phyloP scores from a whole-genome alignment of 2,329 filamentous ascomycete species.

The Phoma herbarum region DNA sequence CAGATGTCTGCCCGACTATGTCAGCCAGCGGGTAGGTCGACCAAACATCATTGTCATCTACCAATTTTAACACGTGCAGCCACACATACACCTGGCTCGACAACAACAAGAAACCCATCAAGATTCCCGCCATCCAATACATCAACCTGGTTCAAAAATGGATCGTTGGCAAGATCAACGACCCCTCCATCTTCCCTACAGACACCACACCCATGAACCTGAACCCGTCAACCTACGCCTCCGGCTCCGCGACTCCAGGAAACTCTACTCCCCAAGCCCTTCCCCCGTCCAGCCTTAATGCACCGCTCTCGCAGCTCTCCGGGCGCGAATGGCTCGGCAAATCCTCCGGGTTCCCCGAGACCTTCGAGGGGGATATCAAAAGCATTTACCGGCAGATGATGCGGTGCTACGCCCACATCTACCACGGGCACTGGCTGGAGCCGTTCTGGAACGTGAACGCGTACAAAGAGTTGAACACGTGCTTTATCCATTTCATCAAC shows the following conservation, averaged over 20 bases:
- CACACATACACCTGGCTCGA: constrained; percentile 98
- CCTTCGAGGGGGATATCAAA: constrained; percentile 78
- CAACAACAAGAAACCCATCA: constrained; percentile 83
- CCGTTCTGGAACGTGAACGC: constrained; percentile 60
- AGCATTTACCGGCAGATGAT: constrained; percentile 65
- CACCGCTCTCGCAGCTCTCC: constrained; percentile 69
- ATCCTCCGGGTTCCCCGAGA: constrained; percentile 73
- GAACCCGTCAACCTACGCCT: constrained; percentile 65
- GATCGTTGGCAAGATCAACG: constrained; percentile 95
- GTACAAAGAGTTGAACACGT: constrained; percentile 62
- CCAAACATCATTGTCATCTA: not conserved
- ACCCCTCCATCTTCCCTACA: constrained; percentile 88
- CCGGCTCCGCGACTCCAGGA: constrained; percentile 60
- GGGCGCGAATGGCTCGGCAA: constrained; percentile 87
- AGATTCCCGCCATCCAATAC: constrained; percentile 91
- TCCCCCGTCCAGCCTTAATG: constrained; percentile 57
- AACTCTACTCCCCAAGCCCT: constrained; percentile 55
- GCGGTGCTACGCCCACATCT: constrained; percentile 63
- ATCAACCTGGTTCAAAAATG: constrained; percentile 96
- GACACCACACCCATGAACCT: constrained; percentile 76
- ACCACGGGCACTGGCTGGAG: constrained; percentile 61
- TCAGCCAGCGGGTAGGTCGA: constrained; percentile 83
- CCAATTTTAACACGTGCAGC: constrained; percentile 49
- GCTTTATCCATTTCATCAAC: constrained; percentile 63
- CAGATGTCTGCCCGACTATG: constrained; percentile 86